These are phyloP conservation scores for Pterulicium gracile DNA, from an alignment of 1,284 basidiomycete species.

Conservation along the genomic window DNA sequence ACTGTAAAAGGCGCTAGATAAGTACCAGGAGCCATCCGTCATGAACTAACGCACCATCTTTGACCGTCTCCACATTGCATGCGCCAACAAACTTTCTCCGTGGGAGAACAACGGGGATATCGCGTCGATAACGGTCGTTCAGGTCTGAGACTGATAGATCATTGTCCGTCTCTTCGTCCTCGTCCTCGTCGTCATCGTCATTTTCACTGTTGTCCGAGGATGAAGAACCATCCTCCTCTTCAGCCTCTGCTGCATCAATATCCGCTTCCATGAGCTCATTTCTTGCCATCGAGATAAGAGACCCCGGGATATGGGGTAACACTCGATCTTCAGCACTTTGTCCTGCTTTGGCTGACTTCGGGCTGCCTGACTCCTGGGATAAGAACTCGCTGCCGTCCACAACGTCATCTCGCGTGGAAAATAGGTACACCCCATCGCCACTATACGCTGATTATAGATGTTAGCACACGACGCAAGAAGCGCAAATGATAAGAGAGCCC, in stretches of 20 bases:
- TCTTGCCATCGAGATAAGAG: conserved; percentile 10
- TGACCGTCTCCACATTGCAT: conserved; percentile 80
- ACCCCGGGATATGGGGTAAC: conserved; percentile 1
- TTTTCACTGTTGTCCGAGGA: conserved; percentile 13
- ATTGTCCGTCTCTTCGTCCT: conserved; percentile 22
- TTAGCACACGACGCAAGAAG: background rate
- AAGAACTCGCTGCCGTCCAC: conserved; percentile 4
- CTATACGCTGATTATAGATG: conserved; percentile 49
- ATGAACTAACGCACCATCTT: conserved; percentile 61
- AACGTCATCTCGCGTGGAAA: conserved; percentile 67
- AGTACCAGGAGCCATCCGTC: background rate
- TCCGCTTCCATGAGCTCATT: conserved; percentile 16
- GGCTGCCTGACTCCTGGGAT: background rate
- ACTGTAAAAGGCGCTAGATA: conserved; percentile 30
- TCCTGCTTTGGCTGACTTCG: background rate
- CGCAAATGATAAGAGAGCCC: conserved; percentile 12
- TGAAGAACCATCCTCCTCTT: conserved; percentile 11
- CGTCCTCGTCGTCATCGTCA: conserved; percentile 21
- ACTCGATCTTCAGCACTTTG: conserved; percentile 4
- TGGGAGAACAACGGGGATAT: conserved; percentile 61
- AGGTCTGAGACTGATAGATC: conserved; percentile 16
- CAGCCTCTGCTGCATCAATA: conserved; percentile 15
- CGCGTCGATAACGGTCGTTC: conserved; percentile 17
- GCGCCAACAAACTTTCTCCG: conserved; percentile 59
- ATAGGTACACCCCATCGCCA: conserved; percentile 72